phyloP scores from a whole-genome alignment of 306 rosid genomes.

The Pueraria montana region DNA sequence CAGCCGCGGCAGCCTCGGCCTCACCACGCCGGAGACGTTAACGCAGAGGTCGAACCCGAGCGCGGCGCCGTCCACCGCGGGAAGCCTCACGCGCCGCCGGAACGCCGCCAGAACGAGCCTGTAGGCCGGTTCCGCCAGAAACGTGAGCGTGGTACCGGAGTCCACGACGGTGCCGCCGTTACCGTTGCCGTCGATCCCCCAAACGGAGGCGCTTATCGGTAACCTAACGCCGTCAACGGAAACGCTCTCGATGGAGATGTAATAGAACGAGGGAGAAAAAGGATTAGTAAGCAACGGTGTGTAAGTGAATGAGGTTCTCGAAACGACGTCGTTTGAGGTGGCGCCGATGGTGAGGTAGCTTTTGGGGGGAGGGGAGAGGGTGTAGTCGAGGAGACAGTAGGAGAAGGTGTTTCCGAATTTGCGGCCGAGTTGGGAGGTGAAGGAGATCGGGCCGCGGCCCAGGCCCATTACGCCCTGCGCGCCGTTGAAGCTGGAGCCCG shows the following conservation, averaged over 20 bases:
- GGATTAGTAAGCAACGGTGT: slow-evolving; percentile 65
- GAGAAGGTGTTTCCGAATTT: slow-evolving; percentile 76
- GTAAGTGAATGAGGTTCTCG: slow-evolving; percentile 44
- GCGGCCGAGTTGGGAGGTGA: slow-evolving; percentile 69
- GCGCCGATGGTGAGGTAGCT: slow-evolving; percentile 75
- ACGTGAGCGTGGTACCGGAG: slow-evolving; percentile 79
- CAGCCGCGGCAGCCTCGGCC: slow-evolving; percentile 62
- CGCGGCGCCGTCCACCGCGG: slow-evolving; percentile 43
- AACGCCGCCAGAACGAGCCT: slow-evolving; percentile 58
- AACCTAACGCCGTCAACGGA: slow-evolving; percentile 57
- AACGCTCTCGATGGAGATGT: slow-evolving; percentile 58
- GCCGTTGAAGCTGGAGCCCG: slow-evolving; percentile 68
- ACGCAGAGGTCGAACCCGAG: slow-evolving; percentile 76
- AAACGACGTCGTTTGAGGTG: slow-evolving; percentile 37
- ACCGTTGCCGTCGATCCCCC: slow-evolving; percentile 62
- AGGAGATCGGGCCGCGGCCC: slow-evolving; percentile 79
- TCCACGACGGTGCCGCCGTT: slow-evolving; percentile 85
- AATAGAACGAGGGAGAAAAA: slow-evolving; percentile 75
- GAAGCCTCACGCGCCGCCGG: slow-evolving; percentile 36
- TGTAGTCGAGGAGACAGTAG: slow-evolving; percentile 79
- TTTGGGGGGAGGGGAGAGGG: slow-evolving; percentile 75
- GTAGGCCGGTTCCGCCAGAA: slow-evolving; percentile 65
- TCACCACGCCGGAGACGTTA: slow-evolving; percentile 56
- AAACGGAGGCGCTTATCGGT: slow-evolving; percentile 61
- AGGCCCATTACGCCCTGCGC: slow-evolving; percentile 87